Evolutionary conservation across 2,329 filamentous ascomycete genomes (phyloP).

Genomic region (Penicillium corylophilum): DNA sequence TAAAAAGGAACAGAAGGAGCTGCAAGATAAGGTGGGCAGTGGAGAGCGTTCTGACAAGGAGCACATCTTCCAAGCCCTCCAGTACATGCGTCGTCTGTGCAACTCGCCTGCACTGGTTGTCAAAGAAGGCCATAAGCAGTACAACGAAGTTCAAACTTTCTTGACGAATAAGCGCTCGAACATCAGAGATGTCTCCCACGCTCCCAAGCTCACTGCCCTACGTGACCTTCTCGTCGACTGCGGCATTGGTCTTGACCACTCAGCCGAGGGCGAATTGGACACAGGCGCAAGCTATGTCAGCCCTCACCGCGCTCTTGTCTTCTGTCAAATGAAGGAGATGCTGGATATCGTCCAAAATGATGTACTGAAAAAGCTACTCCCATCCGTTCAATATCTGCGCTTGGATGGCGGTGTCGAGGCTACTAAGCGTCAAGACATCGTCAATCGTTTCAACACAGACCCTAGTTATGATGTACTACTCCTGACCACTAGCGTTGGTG

Average conservation of each 20-base stretch:
- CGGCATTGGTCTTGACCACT: constrained; percentile 78
- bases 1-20: constrained; percentile 85
- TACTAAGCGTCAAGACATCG: constrained; percentile 91
- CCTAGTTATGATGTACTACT: constrained; percentile 93
- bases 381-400: constrained; percentile 88
- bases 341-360: constrained; percentile 97
- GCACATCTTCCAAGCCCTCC: constrained; percentile 97
- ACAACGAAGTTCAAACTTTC: constrained; percentile 80
- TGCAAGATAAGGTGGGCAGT: constrained; percentile 77
- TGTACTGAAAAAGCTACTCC: constrained; percentile 86
- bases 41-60: constrained; percentile 93
- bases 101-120: constrained; percentile 96
- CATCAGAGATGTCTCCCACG: constrained; percentile 81
- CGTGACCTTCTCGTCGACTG: constrained; percentile 96
- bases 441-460: constrained; percentile 98
- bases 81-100: constrained; percentile 99
- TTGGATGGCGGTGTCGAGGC: constrained; percentile 92
- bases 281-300: constrained; percentile 77
- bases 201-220: constrained; percentile 87
- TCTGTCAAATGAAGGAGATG: constrained; percentile 99
- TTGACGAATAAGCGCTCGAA: constrained; percentile 76
- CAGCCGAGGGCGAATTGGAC: constrained; percentile 54
- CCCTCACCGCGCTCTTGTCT: constrained; percentile 91
- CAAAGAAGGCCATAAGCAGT: constrained; percentile 88
- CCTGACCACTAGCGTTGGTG: constrained; percentile 91